Evolutionary conservation across 2,329 filamentous ascomycete genomes (phyloP), one percentile per base, ranked within the genome.

Genomic region (Ascochyta clinopodiicola): DNA sequence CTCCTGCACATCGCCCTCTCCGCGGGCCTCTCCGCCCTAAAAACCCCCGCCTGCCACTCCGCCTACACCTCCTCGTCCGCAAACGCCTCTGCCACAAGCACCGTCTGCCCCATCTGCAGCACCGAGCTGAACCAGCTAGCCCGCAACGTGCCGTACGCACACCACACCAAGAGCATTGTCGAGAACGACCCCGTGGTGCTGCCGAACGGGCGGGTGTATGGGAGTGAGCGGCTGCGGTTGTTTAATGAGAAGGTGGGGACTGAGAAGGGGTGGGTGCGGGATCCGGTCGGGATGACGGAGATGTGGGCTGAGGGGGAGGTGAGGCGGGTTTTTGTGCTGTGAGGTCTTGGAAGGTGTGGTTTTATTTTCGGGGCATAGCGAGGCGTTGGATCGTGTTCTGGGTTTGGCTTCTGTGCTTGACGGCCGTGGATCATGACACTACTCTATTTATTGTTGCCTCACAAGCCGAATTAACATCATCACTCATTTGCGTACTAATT

Each of bases 71-170:
- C 84, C 1, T 82, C 84, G 9, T 83, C 79, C 13, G 80, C 81
- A 17, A 77, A 79, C 63, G 70, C 75, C n/a, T 81, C 80, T 25
- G 87, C 86, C 2, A 88, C 77, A 10, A 77, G 90, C 7, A 88
- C 87, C 44, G 87, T 98, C 37, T 99, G 95, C 68, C 95, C 95
- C 3, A 98, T 99, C 70, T 99, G 95, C 80, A 95, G 90, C 43
- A 95, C 90, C 0, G 95, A 99, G 77, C 85, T 99, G 51, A 98
- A 98, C 74, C 90, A 93, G 68, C 84, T 99, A 31, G 94, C 95
- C 2, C 83, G 88, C 46, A 88, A 89, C 66, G 90, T 99, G 39
- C 95, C 95, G 0, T 98, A 98, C 68, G 95, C 95, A 2, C 90
- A 96, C 70, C 95, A 99, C 75, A 93, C 90, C 27, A 96, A 96